A percentile compares a stretch with the other conserved stretches of the same genome.
Evolutionary conservation across 2,329 filamentous ascomycete species (phyloP).

Genomic region (Pestalotiopsis sp.): DNA sequence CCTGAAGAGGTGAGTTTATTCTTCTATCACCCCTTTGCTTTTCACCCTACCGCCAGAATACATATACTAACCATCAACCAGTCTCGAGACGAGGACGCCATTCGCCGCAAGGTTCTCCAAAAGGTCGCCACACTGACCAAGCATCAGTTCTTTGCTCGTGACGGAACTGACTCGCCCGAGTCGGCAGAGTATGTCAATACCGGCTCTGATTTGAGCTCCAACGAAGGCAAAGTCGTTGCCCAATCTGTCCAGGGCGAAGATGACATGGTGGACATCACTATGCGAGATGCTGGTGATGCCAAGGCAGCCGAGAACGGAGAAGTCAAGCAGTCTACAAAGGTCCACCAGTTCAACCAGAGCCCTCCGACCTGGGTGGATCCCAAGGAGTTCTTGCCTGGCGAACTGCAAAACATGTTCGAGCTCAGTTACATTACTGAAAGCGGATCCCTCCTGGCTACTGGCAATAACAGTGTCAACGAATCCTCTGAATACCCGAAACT

Average conservation of each 20-base stretch:
- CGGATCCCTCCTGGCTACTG: conserved; percentile 67
- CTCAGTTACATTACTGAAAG: conserved; percentile 66
- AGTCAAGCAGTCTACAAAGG: conserved; percentile 21
- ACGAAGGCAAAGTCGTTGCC: conserved; percentile 72
- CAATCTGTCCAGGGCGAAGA: conserved; percentile 87
- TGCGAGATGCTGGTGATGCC: conserved; percentile 61
- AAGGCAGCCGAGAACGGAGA: conserved; percentile 5
- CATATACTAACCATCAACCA: conserved; percentile 20
- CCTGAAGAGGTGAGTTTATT: conserved; percentile 64
- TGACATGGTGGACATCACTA: conserved; percentile 86
- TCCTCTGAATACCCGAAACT: conserved; percentile 59
- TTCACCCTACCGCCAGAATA: background rate
- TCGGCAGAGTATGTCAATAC: conserved; percentile 70
- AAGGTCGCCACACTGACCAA: conserved; percentile 79
- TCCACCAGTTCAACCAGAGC: conserved; percentile 47
- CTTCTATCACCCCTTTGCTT: background rate
- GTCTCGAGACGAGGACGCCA: conserved; percentile 65
- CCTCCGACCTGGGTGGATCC: conserved; percentile 57
- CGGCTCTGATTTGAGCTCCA: conserved; percentile 65
- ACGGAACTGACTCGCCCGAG: conserved; percentile 50
- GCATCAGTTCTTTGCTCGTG: conserved; percentile 62
- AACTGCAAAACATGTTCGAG: conserved; percentile 75
- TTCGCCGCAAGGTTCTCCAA: conserved; percentile 79
- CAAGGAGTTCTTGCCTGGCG: conserved; percentile 60
- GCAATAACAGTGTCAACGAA: conserved; percentile 66